Evolutionary conservation across 495 filamentous ascomycete genomes (phyloP).

Genomic region (Xylaria palmicola): DNA sequence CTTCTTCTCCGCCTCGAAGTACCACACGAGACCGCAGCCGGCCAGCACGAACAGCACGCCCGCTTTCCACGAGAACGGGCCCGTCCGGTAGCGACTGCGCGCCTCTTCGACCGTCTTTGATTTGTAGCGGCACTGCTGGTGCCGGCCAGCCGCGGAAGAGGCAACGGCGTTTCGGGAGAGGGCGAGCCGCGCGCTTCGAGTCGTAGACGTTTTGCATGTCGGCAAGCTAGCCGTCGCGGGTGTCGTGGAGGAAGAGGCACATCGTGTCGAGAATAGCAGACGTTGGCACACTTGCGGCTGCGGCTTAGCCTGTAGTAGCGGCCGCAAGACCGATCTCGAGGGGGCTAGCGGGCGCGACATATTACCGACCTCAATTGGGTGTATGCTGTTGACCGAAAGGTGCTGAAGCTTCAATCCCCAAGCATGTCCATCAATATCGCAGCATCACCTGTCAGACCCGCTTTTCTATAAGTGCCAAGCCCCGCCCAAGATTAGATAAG

Average conservation of each 20-base stretch:
- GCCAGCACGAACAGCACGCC: constrained; percentile 81
- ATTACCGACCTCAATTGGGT: constrained; percentile 5
- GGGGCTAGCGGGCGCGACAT: constrained; percentile 24
- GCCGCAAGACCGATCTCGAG: constrained; percentile 21
- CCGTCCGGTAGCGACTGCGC: constrained; percentile 50
- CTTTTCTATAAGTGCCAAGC: background rate
- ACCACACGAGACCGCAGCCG: constrained; percentile 73
- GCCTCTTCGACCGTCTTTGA: constrained; percentile 57
- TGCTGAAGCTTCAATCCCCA: background rate
- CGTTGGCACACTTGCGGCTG: constrained; percentile 21
- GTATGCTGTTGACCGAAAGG: background rate
- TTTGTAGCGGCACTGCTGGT: constrained; percentile 33
- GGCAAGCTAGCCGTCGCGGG: background rate
- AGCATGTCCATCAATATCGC: too few species aligned
- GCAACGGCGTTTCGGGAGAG: background rate
- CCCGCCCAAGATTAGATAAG: background rate
- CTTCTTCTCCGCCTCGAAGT: constrained; percentile 88
- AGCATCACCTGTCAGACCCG: background rate
- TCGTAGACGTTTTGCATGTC: background rate
- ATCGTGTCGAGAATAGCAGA: constrained; percentile 22
- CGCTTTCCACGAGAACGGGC: constrained; percentile 87
- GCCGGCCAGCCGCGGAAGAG: background rate
- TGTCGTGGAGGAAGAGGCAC: constrained; percentile 11
- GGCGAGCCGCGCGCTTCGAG: constrained; percentile 7
- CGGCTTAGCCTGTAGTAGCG: constrained; percentile 16